Evolutionary conservation across 169 alveolate species (phyloP).

Genomic region (Amoebophrya sp.): DNA sequence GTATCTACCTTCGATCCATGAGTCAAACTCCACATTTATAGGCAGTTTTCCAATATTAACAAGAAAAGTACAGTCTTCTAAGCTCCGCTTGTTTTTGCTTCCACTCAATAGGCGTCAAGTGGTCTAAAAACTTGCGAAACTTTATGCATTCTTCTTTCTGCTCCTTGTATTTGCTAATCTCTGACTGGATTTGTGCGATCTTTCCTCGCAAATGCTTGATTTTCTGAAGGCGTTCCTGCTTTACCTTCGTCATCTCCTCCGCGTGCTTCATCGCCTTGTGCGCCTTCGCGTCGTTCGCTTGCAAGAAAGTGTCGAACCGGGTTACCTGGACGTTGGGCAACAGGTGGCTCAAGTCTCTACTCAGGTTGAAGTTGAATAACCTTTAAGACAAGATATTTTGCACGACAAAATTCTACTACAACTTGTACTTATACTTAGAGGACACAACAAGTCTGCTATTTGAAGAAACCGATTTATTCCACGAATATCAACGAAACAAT

Average conservation of each 20-base stretch:
- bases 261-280: slow-evolving; percentile 56
- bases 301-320: slow-evolving; percentile 40
- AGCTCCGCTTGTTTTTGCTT: slow-evolving; percentile 41
- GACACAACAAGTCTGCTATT: no score
- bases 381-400: not conserved
- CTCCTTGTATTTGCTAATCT: slow-evolving; percentile 51
- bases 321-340: not conserved
- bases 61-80: not conserved
- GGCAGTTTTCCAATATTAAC: no score
- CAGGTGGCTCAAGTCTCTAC: not conserved
- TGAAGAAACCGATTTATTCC: no score
- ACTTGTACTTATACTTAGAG: no score
- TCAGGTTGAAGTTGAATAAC: not conserved
- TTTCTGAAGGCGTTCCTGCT: slow-evolving; percentile 49
- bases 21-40: not conserved
- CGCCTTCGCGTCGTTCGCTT: slow-evolving; percentile 55
- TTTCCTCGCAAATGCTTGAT: slow-evolving; percentile 39
- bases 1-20: no score
- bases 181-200: slow-evolving; percentile 37
- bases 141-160: slow-evolving; percentile 53
- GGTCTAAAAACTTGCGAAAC: slow-evolving; percentile 45
- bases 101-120: slow-evolving; percentile 54
- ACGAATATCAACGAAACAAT: no score
- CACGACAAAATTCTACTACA: no score
- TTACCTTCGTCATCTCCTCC: slow-evolving; percentile 43